Evolutionary conservation across 139 green algal species (phyloP), one percentile per base, ranked within the genome.

Genomic region (Yamagishiella unicocca): DNA sequence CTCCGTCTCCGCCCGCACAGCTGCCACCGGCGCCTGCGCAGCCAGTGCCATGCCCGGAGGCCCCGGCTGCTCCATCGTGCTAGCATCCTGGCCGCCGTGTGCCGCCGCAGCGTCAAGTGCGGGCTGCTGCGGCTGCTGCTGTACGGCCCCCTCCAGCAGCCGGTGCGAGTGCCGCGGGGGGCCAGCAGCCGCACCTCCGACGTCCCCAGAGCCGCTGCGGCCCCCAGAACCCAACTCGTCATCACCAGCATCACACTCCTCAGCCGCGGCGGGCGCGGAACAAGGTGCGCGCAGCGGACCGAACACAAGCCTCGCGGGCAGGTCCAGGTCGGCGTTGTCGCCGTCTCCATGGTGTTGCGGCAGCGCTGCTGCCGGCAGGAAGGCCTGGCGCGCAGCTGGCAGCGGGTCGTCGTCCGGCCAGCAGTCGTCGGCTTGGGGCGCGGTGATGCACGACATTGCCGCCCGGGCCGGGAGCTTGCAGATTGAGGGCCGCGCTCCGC

Each of bases 391-490:
- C 24, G 38, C 19, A 78, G 6, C 70, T 22, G 33, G 24, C 22
- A n/a, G 24, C 22, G 12, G 50, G 12, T 78, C 70, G 38, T 55
- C 70, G 70, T 35, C 70, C 70, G 31, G 31, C 66, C 66, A 74
- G 31, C 70, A 78, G 37, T 78, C 38, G 42, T 78, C 70, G 10
- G 70, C 70, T 38, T 21, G 21, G 12, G 70, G 70, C 25, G 70
- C 70, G 27, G 70, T 78, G 27, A 78, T 78, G 42, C 17, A 35
- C 17, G 70, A 78, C 70, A 78, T 78, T n/a, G n/a, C 50, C 64
- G 38, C 64, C 17, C 27, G 3, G 27, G 64, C 64, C 64, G 33
- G 38, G 35, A 72, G 29, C 64, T 37, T 22, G 64, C 64, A 12
- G 33, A 37, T 2, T 8, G 19, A n/a, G n/a, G n/a, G n/a, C n/a